These are phyloP conservation scores for Penicillium bialowiezense DNA, from an alignment of 495 filamentous ascomycete genomes.

Conservation along the genomic window DNA sequence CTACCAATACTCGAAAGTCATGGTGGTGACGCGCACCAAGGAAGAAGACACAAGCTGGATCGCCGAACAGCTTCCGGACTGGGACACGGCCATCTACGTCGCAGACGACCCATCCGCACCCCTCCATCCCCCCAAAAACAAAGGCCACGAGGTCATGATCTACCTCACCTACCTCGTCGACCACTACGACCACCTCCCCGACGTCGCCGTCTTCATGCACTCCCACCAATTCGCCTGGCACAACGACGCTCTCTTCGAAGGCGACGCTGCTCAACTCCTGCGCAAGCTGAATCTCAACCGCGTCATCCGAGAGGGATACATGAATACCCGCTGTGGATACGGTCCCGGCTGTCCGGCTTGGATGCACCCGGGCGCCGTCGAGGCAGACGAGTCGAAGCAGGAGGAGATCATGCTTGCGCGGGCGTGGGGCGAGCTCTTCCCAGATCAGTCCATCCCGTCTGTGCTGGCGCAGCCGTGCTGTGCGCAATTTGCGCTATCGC, in stretches of 20 bases:
- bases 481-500: constrained; percentile 64
- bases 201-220: constrained; percentile 69
- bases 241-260: constrained; percentile 51
- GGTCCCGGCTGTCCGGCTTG: constrained; percentile 63
- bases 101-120: constrained; percentile 59
- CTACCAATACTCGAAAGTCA: constrained; percentile 41
- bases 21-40: constrained; percentile 58
- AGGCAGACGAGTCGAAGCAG: constrained; percentile 51
- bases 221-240: constrained; percentile 66
- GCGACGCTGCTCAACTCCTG: constrained; percentile 52
- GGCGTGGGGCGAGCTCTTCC: constrained; percentile 56
- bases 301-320: constrained; percentile 57
- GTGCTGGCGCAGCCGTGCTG: constrained; percentile 60
- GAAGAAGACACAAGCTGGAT: constrained; percentile 63
- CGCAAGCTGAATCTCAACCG: constrained; percentile 51
- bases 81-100: constrained; percentile 61
- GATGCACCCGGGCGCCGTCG: constrained; percentile 57
- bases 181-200: constrained; percentile 65
- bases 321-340: constrained; percentile 63
- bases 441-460: constrained; percentile 49
- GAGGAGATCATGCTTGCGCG: constrained; percentile 59
- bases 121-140: constrained; percentile 66
- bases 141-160: constrained; percentile 75
- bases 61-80: constrained; percentile 49
- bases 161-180: constrained; percentile 73